Percentiles rank a stretch among this genome's conserved stretches.
phyloP scores from a whole-genome alignment of 306 rosid genomes.

The Cajanus cajan region DNA sequence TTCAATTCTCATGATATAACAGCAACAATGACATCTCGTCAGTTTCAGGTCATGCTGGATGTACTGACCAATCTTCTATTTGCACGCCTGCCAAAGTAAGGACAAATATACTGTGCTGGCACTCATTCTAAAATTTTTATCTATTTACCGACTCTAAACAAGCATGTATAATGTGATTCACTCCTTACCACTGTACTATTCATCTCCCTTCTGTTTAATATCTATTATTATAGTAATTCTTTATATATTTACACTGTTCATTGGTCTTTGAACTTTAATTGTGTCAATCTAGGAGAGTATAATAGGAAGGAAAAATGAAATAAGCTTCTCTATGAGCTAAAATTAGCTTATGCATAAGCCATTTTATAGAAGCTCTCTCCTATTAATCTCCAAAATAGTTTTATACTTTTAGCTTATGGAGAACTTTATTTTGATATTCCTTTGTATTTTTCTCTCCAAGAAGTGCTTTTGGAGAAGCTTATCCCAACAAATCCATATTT shows the following conservation, averaged over 20 bases:
- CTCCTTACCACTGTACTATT: not conserved
- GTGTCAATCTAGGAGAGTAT: not conserved
- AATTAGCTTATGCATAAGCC: too few species aligned
- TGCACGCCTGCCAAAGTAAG: slow-evolving; percentile 94
- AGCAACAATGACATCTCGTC: slow-evolving; percentile 98
- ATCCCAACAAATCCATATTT: too few species aligned
- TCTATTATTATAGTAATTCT: not conserved
- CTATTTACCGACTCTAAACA: slow-evolving; percentile 18
- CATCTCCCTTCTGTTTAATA: slow-evolving; percentile 17
- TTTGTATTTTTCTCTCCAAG: too few species aligned
- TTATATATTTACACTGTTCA: not conserved
- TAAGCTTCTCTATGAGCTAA: too few species aligned
- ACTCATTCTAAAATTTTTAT: not conserved
- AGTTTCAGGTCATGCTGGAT: slow-evolving; percentile 95
- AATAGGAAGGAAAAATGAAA: too few species aligned
- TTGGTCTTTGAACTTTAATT: slow-evolving; percentile 8
- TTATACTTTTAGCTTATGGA: too few species aligned
- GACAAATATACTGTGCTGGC: slow-evolving; percentile 16
- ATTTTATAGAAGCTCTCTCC: too few species aligned
- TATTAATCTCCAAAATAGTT: too few species aligned
- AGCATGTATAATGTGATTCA: not conserved
- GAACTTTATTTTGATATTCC: too few species aligned
- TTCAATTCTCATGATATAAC: slow-evolving; percentile 86
- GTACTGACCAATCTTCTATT: slow-evolving; percentile 93
- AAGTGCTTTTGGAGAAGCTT: too few species aligned